Base-by-base conservation (phyloP, 768 basidiomycete genomes). In the Panaeolus cyanescens region DNA sequence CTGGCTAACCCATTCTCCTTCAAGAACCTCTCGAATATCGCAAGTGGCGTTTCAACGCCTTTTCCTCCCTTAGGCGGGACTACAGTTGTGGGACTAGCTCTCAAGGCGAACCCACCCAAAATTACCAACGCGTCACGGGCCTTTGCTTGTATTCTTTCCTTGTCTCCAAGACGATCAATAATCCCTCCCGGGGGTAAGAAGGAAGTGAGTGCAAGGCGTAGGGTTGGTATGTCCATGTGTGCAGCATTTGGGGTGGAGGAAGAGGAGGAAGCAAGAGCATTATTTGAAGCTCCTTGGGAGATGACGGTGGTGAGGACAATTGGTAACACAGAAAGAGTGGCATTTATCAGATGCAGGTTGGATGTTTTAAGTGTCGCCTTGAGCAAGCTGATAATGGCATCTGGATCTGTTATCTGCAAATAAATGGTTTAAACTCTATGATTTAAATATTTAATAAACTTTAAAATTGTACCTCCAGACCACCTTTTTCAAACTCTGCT, bases 91-190 rank as follows among this genome's bases (percentile, higher is more conserved):
- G 77, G 77, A 53, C 85, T 84, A 15, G 81, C 78, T 22, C 86
- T 83, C 76, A 90, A 88, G 10, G 90, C 88, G 55, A 87, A 80
- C 32, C 87, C 88, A 59, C 89, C 93, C 19, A 94, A 82, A 57
- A 86, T 78, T 50, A 90, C 86, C n/a, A 96, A 74, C 20, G 85
- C 81, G 70, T 93, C 89, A 50, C 89, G 84, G 28, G 94, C 94
- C 65, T 88, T 89, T 30, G 85, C 78, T 64, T 93, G 84, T 10
- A 87, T 79, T 63, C 80, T 83, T 71, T 92, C 91, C 66, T 88
- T 89, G 70, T 96, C 94, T 28, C 92, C 93, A 15, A 96, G 82
- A 54, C 92, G 86, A 68, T 96, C 94, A 59, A 95, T 79, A 20
- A 94, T 79, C 37, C 91, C 92, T 39, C 91, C 91, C 1, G 88